These are phyloP conservation scores for Xylaria sp. DNA, from an alignment of 2,329 filamentous ascomycete genomes.

Conservation along the genomic window DNA sequence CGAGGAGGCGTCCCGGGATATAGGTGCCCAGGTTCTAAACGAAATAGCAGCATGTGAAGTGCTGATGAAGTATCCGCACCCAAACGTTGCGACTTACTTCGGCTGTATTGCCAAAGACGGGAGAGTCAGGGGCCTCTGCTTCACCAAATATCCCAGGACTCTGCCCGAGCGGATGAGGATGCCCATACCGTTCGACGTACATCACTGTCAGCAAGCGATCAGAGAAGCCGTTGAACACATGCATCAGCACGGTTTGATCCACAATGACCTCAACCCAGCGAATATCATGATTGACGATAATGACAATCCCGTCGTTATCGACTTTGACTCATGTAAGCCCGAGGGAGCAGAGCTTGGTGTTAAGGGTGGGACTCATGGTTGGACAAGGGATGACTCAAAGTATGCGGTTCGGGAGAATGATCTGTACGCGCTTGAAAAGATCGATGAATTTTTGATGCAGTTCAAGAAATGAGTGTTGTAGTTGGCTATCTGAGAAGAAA, in stretches of 20 bases:
- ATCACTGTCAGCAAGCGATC: not conserved
- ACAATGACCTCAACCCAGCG: slow-evolving; percentile 23
- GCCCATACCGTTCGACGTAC: not conserved
- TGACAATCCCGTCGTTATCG: slow-evolving; percentile 26
- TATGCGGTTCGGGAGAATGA: slow-evolving; percentile 10
- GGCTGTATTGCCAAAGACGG: slow-evolving; percentile 9
- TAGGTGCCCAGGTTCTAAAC: not conserved
- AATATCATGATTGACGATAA: slow-evolving; percentile 27
- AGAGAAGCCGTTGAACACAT: slow-evolving; percentile 3
- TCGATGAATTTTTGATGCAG: too few species aligned
- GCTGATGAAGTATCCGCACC: slow-evolving; percentile 14
- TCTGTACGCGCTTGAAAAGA: slow-evolving; percentile 1
- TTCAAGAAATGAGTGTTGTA: too few species aligned
- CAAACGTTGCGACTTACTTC: too few species aligned
- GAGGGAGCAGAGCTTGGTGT: slow-evolving; percentile 10
- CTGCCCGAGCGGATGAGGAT: slow-evolving; percentile 2
- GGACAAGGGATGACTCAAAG: not conserved
- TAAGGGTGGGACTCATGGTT: slow-evolving; percentile 19
- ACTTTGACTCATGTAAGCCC: slow-evolving; percentile 24
- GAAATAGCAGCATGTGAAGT: slow-evolving; percentile 14
- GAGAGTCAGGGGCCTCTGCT: slow-evolving; percentile 13
- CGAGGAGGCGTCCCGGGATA: not conserved
- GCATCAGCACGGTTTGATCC: slow-evolving; percentile 6
- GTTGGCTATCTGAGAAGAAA: too few species aligned
- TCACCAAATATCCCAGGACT: slow-evolving; percentile 7